These are phyloP conservation scores for Heracleum sosnowskyi DNA, from an alignment of 129 eudicot genomes.

Conservation along the genomic window DNA sequence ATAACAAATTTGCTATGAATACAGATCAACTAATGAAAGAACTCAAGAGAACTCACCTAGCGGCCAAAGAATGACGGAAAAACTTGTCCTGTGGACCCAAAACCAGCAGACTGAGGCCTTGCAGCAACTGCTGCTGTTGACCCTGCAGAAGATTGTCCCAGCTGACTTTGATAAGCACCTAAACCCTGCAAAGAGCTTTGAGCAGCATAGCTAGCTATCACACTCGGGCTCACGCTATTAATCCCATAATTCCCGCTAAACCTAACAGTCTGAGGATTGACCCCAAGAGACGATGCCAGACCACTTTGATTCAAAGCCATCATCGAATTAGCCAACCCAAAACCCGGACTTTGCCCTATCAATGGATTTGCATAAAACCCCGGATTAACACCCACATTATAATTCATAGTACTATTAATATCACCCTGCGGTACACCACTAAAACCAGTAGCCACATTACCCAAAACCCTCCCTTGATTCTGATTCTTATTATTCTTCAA, in stretches of 20 bases:
- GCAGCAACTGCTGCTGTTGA: conserved; percentile 22
- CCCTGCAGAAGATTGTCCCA: conserved; percentile 36
- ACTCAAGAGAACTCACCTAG: conserved; percentile 18
- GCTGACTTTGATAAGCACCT: conserved; percentile 38
- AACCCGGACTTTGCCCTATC: conserved; percentile 36
- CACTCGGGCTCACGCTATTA: conserved; percentile 35
- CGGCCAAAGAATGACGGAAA: conserved; percentile 33
- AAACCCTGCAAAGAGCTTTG: conserved; percentile 49
- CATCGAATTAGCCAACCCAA: conserved; percentile 28
- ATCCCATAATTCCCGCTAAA: conserved; percentile 48
- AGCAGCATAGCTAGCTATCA: conserved; percentile 54
- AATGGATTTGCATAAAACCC: conserved; percentile 33
- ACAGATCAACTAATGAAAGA: not conserved
- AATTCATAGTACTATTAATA: conserved; percentile 22
- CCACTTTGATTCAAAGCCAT: conserved; percentile 44
- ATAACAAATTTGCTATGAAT: not conserved
- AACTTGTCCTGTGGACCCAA: conserved; percentile 26
- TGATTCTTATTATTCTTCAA: conserved; percentile 30
- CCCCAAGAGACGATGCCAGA: conserved; percentile 17
- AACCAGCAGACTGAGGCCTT: conserved; percentile 34
- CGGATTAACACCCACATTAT: conserved; percentile 30
- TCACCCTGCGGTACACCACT: conserved; percentile 19
- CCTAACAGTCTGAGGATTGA: conserved; percentile 26
- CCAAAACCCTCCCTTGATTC: conserved; percentile 12
- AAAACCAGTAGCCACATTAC: conserved; percentile 15